Conservation (phyloP, 1,139 yeast genomes). For the Pichia sp. region DNA sequence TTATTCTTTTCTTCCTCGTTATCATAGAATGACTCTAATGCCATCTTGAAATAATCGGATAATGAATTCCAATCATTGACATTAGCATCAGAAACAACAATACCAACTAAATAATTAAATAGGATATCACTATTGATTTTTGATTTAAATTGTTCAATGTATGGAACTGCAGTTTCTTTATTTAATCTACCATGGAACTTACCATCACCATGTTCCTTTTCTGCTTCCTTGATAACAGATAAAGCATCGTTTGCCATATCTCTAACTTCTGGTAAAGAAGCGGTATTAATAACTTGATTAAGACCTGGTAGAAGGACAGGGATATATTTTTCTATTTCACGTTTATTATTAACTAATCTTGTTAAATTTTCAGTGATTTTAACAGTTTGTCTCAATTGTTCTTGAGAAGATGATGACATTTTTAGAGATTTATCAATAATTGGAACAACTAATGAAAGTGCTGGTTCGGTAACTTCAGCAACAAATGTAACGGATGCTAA, state of each 20-base stretch:
- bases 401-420: conserved; percentile 86
- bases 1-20: conserved; percentile 35
- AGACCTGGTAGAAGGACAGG: conserved; percentile 88
- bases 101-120: conserved; percentile 44
- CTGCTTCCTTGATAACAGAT: conserved; percentile 75
- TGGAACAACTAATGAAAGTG: conserved; percentile 83
- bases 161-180: conserved; percentile 46
- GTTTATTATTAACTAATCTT: conserved; percentile 86
- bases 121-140: conserved; percentile 34
- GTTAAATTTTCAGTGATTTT: conserved; percentile 94
- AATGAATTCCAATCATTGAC: conserved; percentile 87
- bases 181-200: conserved; percentile 71
- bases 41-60: conserved; percentile 46
- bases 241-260: conserved; percentile 85
- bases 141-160: conserved; percentile 35
- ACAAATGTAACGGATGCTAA: conserved; percentile 93
- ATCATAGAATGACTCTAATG: conserved; percentile 33
- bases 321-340: conserved; percentile 82
- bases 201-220: conserved; percentile 57
- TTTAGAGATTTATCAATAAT: conserved; percentile 86
- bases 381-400: conserved; percentile 92
- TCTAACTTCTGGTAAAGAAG: conserved; percentile 95
- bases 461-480: conserved; percentile 97
- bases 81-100: conserved; percentile 70
- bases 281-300: conserved; percentile 78